Conservation (phyloP, 805 yeast species). For the Candida insectalens region DNA sequence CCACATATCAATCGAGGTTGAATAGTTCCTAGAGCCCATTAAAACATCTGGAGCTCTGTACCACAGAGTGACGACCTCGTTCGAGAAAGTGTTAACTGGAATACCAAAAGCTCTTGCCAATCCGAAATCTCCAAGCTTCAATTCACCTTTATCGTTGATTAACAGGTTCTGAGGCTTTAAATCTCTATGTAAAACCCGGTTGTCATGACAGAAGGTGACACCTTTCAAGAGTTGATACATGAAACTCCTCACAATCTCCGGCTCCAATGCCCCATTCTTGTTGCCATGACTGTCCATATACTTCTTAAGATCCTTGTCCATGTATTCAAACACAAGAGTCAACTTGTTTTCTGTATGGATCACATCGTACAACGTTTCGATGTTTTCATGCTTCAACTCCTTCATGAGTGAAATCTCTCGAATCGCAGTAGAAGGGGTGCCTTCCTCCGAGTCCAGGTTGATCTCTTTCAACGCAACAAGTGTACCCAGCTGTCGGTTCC, state of each 20-base stretch:
- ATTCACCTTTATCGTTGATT: constrained; percentile 81
- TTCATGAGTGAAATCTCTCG: constrained; percentile 93
- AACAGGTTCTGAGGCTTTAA: constrained; percentile 92
- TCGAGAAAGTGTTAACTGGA: constrained; percentile 93
- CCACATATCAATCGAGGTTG: constrained; percentile 98
- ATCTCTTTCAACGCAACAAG: constrained; percentile 93
- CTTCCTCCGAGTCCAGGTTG: constrained; percentile 91
- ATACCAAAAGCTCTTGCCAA: constrained; percentile 96
- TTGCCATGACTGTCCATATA: constrained; percentile 84
- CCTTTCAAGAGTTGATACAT: constrained; percentile 93
- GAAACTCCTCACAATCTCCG: constrained; percentile 71
- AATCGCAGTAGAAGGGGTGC: constrained; percentile 97
- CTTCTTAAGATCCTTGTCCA: constrained; percentile 89
- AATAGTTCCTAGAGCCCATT: constrained; percentile 88
- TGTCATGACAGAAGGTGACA: constrained; percentile 78
- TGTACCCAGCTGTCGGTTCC: constrained; percentile 77
- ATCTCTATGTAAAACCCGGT: constrained; percentile 75
- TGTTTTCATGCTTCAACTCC: constrained; percentile 87
- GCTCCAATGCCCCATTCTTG: constrained; percentile 58
- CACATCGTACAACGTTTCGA: constrained; percentile 87
- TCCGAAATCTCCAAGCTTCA: constrained; percentile 94
- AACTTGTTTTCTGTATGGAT: constrained; percentile 95
- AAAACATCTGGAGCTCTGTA: constrained; percentile 96
- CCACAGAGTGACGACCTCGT: constrained; percentile 97
- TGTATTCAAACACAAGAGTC: constrained; percentile 84